These are phyloP conservation scores for Astrothelium macrocarpum DNA, from an alignment of 495 filamentous ascomycete genomes.

Conservation along the genomic window DNA sequence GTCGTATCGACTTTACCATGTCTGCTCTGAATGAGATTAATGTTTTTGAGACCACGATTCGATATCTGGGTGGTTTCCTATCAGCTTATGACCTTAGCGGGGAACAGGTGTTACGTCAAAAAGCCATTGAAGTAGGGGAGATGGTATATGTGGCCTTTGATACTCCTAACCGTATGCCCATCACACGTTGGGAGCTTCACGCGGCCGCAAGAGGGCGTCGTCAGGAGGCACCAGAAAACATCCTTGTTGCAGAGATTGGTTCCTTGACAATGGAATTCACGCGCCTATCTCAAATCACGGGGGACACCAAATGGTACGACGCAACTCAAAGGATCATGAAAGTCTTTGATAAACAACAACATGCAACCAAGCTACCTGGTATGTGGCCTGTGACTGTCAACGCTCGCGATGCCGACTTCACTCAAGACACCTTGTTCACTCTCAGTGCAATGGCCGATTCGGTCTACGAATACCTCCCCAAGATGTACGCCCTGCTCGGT, in stretches of 20 bases:
- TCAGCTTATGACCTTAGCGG: slow-evolving; percentile 32
- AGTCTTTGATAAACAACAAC: slow-evolving; percentile 27
- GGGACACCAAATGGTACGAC: slow-evolving; percentile 31
- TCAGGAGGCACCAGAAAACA: slow-evolving; percentile 36
- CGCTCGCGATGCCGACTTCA: slow-evolving; percentile 34
- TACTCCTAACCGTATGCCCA: slow-evolving; percentile 33
- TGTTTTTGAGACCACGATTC: slow-evolving; percentile 34
- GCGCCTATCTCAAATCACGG: slow-evolving; percentile 28
- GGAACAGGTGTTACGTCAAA: slow-evolving; percentile 23
- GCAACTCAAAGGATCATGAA: slow-evolving; percentile 26
- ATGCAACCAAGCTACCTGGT: slow-evolving; percentile 29
- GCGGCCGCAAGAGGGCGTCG: slow-evolving; percentile 25
- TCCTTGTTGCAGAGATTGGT: slow-evolving; percentile 34
- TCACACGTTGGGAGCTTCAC: slow-evolving; percentile 45
- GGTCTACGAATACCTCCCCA: slow-evolving; percentile 35
- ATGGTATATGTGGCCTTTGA: slow-evolving; percentile 34
- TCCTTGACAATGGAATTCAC: slow-evolving; percentile 32
- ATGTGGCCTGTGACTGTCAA: slow-evolving; percentile 35
- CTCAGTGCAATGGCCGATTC: slow-evolving; percentile 32
- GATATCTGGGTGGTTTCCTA: slow-evolving; percentile 32
- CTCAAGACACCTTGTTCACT: slow-evolving; percentile 30
- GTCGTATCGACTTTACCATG: slow-evolving; percentile 46
- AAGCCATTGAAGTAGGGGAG: slow-evolving; percentile 32
- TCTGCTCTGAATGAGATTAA: slow-evolving; percentile 23
- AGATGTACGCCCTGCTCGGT: slow-evolving; percentile 41